These are phyloP conservation scores for Silene conica DNA, from an alignment of 148 eudicot genomes.

Conservation along the genomic window DNA sequence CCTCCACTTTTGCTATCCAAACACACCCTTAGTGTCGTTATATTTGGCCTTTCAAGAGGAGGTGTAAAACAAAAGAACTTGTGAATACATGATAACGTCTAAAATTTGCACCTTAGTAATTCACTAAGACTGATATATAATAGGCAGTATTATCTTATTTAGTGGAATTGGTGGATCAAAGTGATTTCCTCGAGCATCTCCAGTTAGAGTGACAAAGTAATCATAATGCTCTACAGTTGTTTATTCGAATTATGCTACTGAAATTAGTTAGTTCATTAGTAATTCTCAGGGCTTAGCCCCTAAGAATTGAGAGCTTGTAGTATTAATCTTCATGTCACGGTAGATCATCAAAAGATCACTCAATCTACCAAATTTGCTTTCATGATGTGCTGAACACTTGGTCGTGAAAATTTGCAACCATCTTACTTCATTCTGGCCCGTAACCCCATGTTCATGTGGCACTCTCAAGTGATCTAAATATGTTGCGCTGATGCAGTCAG, in stretches of 20 bases:
- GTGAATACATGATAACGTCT: no score
- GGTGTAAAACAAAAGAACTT: no score
- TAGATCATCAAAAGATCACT: neutral
- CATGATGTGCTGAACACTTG: neutral
- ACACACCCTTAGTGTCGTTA: neutral
- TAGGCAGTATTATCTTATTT: no score
- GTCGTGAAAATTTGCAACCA: neutral
- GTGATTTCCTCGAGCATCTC: no score
- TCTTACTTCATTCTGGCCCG: neutral
- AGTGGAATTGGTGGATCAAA: no score
- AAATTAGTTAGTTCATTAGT: no score
- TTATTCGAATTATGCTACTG: no score
- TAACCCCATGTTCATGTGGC: neutral
- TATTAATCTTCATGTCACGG: neutral
- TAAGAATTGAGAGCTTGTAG: neutral
- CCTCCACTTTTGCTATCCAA: no score
- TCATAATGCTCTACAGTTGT: no score
- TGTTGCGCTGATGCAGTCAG: slow-evolving; percentile 28
- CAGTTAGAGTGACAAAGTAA: no score
- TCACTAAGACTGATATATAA: neutral
- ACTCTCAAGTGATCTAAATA: slow-evolving; percentile 12
- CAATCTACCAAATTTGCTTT: neutral
- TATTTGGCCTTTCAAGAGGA: neutral
- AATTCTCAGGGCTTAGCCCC: neutral
- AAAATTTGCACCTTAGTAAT: neutral